Percentiles rank a stretch among this genome's conserved stretches.
Evolutionary conservation across 805 yeast genomes (phyloP).

Genomic region (Naumovozyma castellii): DNA sequence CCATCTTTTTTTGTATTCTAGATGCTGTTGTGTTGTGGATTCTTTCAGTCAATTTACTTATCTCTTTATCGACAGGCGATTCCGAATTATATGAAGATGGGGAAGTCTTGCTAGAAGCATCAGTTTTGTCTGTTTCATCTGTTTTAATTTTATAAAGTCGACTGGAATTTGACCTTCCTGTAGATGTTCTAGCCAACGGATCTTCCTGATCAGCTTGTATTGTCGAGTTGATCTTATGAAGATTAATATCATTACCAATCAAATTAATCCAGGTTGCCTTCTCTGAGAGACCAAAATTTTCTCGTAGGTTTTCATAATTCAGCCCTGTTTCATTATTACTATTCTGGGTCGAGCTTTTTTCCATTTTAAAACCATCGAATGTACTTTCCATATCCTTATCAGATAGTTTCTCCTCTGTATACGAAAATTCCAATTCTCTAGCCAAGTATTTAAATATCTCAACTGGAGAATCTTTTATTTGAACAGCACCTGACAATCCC

Average conservation of each 20-base stretch:
- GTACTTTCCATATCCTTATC: constrained; percentile 5
- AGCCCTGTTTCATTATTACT: constrained; percentile 4
- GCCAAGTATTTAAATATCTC: constrained; percentile 28
- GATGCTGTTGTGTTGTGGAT: constrained; percentile 1
- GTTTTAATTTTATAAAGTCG: not conserved
- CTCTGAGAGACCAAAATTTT: constrained; percentile 25
- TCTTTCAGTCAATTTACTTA: constrained; percentile 8
- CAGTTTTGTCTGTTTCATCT: not conserved
- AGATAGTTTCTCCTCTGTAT: constrained; percentile 13
- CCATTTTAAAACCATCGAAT: constrained; percentile 15
- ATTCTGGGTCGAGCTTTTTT: constrained; percentile 4
- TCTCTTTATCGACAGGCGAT: not conserved
- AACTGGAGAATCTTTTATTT: constrained; percentile 25
- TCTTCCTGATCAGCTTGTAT: not conserved
- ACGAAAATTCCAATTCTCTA: constrained; percentile 26
- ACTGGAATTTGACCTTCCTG: not conserved
- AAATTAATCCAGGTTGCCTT: constrained; percentile 28
- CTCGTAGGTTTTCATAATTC: constrained; percentile 17
- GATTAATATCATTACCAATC: constrained; percentile 12
- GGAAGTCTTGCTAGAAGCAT: not conserved
- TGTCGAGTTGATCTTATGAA: constrained; percentile 2
- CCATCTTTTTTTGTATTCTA: constrained; percentile 11
- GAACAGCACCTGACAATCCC: constrained; percentile 7
- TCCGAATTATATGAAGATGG: not conserved
- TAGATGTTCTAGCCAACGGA: not conserved